Evolutionary conservation across 345 rosid species (phyloP).

Genomic region (Eucalyptus regnans): DNA sequence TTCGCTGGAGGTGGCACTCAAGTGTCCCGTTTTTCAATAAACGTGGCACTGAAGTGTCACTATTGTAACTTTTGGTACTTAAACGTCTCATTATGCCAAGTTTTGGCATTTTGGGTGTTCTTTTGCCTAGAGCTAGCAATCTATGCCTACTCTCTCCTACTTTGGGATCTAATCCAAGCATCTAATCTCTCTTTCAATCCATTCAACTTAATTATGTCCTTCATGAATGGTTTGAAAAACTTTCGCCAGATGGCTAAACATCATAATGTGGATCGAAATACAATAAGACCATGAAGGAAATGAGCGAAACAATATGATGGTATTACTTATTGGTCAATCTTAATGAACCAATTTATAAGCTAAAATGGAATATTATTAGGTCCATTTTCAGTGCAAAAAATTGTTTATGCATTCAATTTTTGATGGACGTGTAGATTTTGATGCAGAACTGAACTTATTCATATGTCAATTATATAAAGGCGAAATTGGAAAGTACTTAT

Average conservation of each 20-base stretch:
- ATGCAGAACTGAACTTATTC: neutral
- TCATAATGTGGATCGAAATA: neutral
- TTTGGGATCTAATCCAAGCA: neutral
- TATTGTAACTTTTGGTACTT: no score
- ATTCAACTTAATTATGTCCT: neutral
- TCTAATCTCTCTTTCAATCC: neutral
- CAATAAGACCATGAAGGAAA: neutral
- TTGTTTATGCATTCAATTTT: neutral
- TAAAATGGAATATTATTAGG: neutral
- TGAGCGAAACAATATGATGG: neutral
- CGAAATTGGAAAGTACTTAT: neutral
- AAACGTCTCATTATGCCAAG: fast-evolving
- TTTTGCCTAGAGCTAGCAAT: neutral
- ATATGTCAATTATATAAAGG: neutral
- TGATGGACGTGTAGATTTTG: neutral
- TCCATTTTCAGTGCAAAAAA: neutral
- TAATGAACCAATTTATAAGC: neutral
- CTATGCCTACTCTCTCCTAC: neutral
- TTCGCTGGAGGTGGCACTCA: fast-evolving
- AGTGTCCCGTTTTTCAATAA: no score
- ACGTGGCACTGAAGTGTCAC: no score
- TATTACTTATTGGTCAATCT: neutral
- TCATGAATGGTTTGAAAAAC: neutral
- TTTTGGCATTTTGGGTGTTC: no score
- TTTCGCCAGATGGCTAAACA: neutral